Evolutionary conservation across 2,329 filamentous ascomycete genomes (phyloP).

Genomic region (Leptographium wingfieldii): DNA sequence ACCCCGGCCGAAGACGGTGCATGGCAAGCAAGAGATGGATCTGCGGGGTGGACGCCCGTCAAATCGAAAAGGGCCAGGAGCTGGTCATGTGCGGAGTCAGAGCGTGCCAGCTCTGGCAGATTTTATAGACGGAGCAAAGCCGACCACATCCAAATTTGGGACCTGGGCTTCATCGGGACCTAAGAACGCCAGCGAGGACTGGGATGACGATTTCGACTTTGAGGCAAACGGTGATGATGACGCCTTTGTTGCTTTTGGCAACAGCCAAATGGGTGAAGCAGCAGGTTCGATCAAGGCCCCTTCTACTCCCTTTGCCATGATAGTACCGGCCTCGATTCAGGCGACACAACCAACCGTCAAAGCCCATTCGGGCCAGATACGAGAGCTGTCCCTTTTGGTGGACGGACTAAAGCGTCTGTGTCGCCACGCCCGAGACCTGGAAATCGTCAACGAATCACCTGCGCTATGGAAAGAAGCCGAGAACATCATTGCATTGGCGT

Average conservation of each 20-base stretch:
- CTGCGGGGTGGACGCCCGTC: constrained; percentile 55
- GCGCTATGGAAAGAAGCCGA: constrained; percentile 69
- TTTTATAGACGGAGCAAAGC: constrained; percentile 39
- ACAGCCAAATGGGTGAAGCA: neutral
- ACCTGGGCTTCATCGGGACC: constrained; percentile 70
- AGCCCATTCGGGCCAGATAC: constrained; percentile 71
- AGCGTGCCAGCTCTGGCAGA: constrained; percentile 67
- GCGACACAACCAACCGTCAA: constrained; percentile 72
- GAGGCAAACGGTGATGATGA: constrained; percentile 20
- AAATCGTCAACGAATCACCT: constrained; percentile 49
- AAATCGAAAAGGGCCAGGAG: constrained; percentile 54
- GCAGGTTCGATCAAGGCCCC: constrained; percentile 19
- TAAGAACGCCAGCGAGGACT: constrained; percentile 72
- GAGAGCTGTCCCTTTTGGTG: constrained; percentile 68
- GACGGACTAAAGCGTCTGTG: constrained; percentile 72
- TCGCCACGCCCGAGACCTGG: constrained; percentile 54
- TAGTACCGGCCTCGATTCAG: constrained; percentile 69
- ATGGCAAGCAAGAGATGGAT: constrained; percentile 62
- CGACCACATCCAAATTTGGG: constrained; percentile 55
- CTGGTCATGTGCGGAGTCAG: constrained; percentile 64
- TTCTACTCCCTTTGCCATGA: constrained; percentile 37
- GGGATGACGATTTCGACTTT: constrained; percentile 85
- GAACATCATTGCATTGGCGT: constrained; percentile 75
- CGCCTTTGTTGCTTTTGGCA: constrained; percentile 1
- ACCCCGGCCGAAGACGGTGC: constrained; percentile 60